Conservation (phyloP, 2,329 filamentous ascomycete genomes). For the Sclerotinia glacialis region DNA sequence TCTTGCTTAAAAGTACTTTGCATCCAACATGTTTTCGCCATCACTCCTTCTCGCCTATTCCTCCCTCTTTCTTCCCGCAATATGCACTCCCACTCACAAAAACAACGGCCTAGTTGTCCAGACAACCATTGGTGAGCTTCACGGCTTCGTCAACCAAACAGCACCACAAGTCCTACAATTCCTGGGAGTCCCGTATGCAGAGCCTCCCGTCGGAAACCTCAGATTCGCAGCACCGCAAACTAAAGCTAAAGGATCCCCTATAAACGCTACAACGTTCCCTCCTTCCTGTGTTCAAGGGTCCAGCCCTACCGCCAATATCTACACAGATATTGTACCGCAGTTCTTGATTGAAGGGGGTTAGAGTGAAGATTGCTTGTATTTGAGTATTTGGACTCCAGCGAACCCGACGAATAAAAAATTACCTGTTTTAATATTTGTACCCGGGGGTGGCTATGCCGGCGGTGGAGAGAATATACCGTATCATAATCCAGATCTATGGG, state of each 20-base stretch:
- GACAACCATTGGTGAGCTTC: conserved; percentile 26
- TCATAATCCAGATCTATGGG: conserved; percentile 9
- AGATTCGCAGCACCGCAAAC: conserved; percentile 40
- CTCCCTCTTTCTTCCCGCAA: neutral
- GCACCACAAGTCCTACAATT: conserved; percentile 37
- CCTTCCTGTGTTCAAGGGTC: conserved; percentile 30
- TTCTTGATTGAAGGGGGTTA: neutral
- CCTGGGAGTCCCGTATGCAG: conserved; percentile 43
- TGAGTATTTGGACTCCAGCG: conserved; percentile 41
- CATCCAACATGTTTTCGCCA: neutral
- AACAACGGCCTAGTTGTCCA: conserved; percentile 21
- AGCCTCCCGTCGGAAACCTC: conserved; percentile 40
- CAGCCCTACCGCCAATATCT: conserved; percentile 22
- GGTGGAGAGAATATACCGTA: conserved; percentile 5
- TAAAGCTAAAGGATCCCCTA: conserved; percentile 18
- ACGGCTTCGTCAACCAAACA: conserved; percentile 27
- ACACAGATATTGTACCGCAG: conserved; percentile 14
- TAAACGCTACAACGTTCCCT: conserved; percentile 28
- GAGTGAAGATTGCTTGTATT: conserved; percentile 41
- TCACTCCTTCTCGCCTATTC: neutral
- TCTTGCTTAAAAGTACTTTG: neutral
- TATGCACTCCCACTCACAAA: neutral
- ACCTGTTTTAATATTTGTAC: conserved; percentile 46
- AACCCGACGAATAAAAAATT: conserved; percentile 35
- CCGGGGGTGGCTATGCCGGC: conserved; percentile 44